These are phyloP conservation scores for Colletotrichum melonis DNA, from an alignment of 2,329 filamentous ascomycete genomes.

Conservation along the genomic window DNA sequence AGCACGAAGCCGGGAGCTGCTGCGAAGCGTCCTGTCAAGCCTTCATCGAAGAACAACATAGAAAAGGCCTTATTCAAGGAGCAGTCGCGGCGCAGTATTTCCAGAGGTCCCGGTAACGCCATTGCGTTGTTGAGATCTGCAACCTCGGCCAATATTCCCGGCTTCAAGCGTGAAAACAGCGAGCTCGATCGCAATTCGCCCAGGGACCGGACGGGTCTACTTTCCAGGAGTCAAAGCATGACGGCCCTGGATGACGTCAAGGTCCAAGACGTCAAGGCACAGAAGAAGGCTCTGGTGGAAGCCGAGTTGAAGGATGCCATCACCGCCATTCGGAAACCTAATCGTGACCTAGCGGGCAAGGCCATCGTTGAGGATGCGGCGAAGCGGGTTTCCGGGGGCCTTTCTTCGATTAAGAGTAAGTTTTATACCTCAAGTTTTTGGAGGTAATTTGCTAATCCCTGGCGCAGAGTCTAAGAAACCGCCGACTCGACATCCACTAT, in stretches of 20 bases:
- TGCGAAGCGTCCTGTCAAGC: conserved; percentile 59
- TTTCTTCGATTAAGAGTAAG: conserved; percentile 61
- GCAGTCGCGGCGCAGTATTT: conserved; percentile 64
- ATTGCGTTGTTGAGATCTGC: conserved; percentile 76
- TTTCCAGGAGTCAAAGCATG: conserved; percentile 58
- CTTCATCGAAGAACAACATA: conserved; percentile 65
- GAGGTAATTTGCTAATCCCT: conserved; percentile 41
- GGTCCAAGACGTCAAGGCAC: conserved; percentile 57
- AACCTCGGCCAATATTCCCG: conserved; percentile 69
- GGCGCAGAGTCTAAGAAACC: conserved; percentile 63
- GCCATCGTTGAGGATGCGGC: conserved; percentile 76
- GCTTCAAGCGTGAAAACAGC: conserved; percentile 76
- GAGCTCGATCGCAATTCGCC: conserved; percentile 55
- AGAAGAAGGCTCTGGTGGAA: conserved; percentile 74
- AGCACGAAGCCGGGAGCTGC: conserved; percentile 64
- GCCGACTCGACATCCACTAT: conserved; percentile 49
- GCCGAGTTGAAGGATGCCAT: conserved; percentile 81
- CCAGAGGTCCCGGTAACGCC: conserved; percentile 65
- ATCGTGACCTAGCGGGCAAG: conserved; percentile 76
- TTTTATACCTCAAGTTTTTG: conserved; percentile 17
- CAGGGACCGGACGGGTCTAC: conserved; percentile 53
- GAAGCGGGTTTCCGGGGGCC: conserved; percentile 61
- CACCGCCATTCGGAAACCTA: conserved; percentile 78
- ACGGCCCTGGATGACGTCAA: conserved; percentile 60
- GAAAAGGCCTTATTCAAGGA: conserved; percentile 73